These are phyloP conservation scores for Yarrowia divulgata DNA, from an alignment of 805 yeast genomes.

Conservation along the genomic window DNA sequence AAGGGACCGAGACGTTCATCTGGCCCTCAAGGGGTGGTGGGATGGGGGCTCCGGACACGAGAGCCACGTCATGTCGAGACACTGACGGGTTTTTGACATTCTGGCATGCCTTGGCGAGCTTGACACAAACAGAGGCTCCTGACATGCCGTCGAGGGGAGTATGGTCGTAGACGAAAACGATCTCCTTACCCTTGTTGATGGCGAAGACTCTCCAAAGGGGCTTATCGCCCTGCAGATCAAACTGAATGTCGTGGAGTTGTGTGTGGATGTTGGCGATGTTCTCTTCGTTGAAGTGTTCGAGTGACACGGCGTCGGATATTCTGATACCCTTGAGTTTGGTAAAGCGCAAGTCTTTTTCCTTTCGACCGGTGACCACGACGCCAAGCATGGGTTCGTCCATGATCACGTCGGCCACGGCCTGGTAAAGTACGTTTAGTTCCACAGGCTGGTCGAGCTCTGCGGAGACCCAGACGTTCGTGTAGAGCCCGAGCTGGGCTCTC, in stretches of 20 bases:
- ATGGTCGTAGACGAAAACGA: constrained; percentile 45
- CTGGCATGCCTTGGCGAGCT: constrained; percentile 24
- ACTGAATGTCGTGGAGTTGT: constrained; percentile 27
- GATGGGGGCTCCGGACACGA: constrained; percentile 26
- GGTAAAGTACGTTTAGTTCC: constrained; percentile 19
- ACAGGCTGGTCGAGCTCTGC: constrained; percentile 26
- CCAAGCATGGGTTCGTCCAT: constrained; percentile 34
- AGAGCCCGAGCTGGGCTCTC: constrained; percentile 36
- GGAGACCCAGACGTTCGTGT: constrained; percentile 34
- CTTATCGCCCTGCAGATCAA: constrained; percentile 26
- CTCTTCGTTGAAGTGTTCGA: constrained; percentile 28
- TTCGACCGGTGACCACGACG: constrained; percentile 23
- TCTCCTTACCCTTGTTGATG: constrained; percentile 29
- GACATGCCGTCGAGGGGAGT: constrained; percentile 44
- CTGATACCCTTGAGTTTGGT: constrained; percentile 33
- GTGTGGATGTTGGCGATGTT: constrained; percentile 25
- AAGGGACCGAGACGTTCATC: constrained; percentile 36
- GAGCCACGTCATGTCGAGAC: constrained; percentile 25
- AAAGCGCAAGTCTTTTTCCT: constrained; percentile 34
- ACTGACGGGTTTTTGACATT: constrained; percentile 14
- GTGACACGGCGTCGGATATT: constrained; percentile 27
- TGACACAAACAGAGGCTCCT: constrained; percentile 40
- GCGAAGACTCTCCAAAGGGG: constrained; percentile 45
- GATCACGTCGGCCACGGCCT: constrained; percentile 37
- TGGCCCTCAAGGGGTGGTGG: constrained; percentile 29